Conservation (phyloP, 1,284 basidiomycete genomes). For the Apiotrichum siamense region DNA sequence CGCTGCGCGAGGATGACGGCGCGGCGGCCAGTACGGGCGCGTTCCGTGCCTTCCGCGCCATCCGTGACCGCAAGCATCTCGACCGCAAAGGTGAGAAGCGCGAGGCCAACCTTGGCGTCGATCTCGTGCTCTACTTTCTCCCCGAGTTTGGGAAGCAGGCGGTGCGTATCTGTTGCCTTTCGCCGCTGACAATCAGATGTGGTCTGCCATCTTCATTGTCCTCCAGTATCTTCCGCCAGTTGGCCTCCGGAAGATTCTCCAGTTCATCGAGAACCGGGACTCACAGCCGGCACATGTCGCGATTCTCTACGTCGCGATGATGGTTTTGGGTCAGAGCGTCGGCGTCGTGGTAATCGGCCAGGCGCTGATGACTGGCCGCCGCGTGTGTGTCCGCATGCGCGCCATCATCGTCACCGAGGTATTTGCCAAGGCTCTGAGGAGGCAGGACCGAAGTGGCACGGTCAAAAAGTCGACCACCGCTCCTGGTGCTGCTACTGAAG, state of each 20-base stretch:
- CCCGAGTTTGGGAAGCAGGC: slow-evolving; percentile 21
- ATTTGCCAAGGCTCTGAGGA: slow-evolving; percentile 53
- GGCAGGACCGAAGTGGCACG: slow-evolving; percentile 48
- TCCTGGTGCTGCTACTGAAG: slow-evolving; percentile 4
- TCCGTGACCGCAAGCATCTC: slow-evolving; percentile 17
- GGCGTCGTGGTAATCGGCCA: slow-evolving; percentile 47
- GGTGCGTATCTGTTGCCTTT: slow-evolving; percentile 14
- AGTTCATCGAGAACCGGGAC: slow-evolving; percentile 46
- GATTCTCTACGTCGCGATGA: slow-evolving; percentile 50
- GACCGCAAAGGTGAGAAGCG: slow-evolving; percentile 25
- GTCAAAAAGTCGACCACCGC: slow-evolving; percentile 22
- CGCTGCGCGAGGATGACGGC: slow-evolving; percentile 51
- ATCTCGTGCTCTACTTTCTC: slow-evolving; percentile 32
- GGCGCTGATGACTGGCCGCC: slow-evolving; percentile 50
- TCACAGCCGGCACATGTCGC: slow-evolving; percentile 50
- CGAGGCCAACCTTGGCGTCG: slow-evolving; percentile 41
- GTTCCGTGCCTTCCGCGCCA: slow-evolving; percentile 40
- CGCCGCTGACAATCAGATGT: slow-evolving; percentile 32
- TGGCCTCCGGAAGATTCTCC: slow-evolving; percentile 51
- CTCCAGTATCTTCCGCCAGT: slow-evolving; percentile 51
- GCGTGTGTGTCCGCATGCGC: slow-evolving; percentile 48
- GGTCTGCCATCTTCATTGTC: slow-evolving; percentile 47
- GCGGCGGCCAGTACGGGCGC: slow-evolving; percentile 48
- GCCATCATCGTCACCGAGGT: slow-evolving; percentile 53
- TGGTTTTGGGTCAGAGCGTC: slow-evolving; percentile 49